Evolutionary conservation across 352 stramenopile species (phyloP), one percentile per base, ranked within the genome.

Genomic region (Globisporangium canariense): DNA sequence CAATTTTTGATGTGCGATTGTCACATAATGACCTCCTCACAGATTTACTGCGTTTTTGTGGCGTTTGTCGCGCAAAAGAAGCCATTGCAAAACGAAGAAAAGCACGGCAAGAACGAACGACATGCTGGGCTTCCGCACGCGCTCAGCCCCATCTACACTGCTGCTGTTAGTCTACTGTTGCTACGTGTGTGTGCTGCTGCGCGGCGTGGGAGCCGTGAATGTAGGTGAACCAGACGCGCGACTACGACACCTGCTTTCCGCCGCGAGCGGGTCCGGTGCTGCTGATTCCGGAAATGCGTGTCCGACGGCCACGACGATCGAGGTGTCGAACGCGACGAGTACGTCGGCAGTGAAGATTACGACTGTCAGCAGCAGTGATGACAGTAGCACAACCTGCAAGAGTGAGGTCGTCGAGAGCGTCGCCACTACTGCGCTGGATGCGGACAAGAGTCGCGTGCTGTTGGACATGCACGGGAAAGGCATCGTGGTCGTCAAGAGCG

Each of bases 401-500:
- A 60, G 53, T 1, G 64, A 68, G 61, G 60, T 76, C 6, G 68
- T 83, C 18, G 53, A 47, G 30, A 66, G 70, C 14, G 11, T 13
- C 7, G 32, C 58, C 6, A 57, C 52, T 47, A 58, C 46, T 58
- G 57, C 28, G 54, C 28, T 2, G 58, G 18, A 32, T 8, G 52
- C n/a, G 52, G 52, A 58, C 18, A 45, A 36, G 18, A 30, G 30
- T 13, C 49, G 18, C 10, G 40, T 64, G 54, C 34, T 62, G 54
- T 52, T 83, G 51, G 66, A 78, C 41, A 60, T 76, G 41, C 69
- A 56, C 8, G 65, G 51, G 9, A 77, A 61, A 40, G 43, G 64
- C 25, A 74, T 81, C 22, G 58, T 68, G 9, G 55, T 52, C 22
- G 66, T 83, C 28, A 38, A 75, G 62, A 78, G 61, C 53, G 41